Evolutionary conservation across 2,329 filamentous ascomycete species (phyloP).

Genomic region (Alternaria triticina): DNA sequence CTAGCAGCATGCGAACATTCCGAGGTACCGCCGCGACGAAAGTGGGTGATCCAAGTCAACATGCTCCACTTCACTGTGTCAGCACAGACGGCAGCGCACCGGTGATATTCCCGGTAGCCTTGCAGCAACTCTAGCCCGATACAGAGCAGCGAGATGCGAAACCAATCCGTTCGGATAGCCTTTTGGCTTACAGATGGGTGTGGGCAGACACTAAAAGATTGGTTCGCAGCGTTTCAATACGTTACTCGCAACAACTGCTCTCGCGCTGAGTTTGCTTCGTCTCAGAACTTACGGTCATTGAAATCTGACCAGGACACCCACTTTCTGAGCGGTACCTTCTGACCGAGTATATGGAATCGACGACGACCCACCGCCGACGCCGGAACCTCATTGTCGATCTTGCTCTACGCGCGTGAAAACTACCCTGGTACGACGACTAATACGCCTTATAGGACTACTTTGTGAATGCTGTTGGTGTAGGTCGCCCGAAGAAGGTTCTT

Average conservation of each 20-base stretch:
- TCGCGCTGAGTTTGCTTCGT: conserved; percentile 13
- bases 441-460: conserved; percentile 91
- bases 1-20: conserved; percentile 43
- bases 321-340: conserved; percentile 35
- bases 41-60: conserved; percentile 29
- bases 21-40: conserved; percentile 34
- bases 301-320: conserved; percentile 24
- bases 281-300: conserved; percentile 24
- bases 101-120: conserved; percentile 19
- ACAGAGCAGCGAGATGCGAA: conserved; percentile 22
- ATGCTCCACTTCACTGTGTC: conserved; percentile 14
- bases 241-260: conserved; percentile 13
- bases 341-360: conserved; percentile 31
- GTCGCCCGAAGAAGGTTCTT: conserved; percentile 87
- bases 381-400: conserved; percentile 31
- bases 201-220: conserved; percentile 27
- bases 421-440: conserved; percentile 64
- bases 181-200: conserved; percentile 16
- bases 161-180: conserved; percentile 15
- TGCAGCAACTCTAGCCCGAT: conserved; percentile 10
- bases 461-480: conserved; percentile 82
- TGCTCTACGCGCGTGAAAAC: conserved; percentile 37
- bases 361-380: conserved; percentile 24
- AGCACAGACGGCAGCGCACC: conserved; percentile 25
- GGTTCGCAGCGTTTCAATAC: conserved; percentile 20